These are phyloP conservation scores for Cyphellophora attinorum DNA, from an alignment of 2,329 filamentous ascomycete genomes.

Conservation along the genomic window DNA sequence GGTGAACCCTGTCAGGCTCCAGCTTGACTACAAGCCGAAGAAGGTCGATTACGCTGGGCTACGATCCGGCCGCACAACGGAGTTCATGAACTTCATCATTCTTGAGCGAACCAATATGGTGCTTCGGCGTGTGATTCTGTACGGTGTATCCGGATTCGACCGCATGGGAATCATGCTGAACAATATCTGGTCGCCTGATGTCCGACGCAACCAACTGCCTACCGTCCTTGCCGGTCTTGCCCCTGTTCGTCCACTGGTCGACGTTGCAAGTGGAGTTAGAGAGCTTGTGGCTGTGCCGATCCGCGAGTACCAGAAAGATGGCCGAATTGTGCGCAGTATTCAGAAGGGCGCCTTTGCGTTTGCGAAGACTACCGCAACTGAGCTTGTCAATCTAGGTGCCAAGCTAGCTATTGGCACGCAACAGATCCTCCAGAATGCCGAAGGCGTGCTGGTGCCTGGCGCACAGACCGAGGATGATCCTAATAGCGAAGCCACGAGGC, in stretches of 20 bases:
- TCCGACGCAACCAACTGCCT: constrained; percentile 79
- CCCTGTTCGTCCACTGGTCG: constrained; percentile 80
- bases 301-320: constrained; percentile 87
- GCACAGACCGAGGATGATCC: constrained; percentile 45
- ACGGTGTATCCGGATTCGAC: constrained; percentile 85
- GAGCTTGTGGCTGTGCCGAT: constrained; percentile 85
- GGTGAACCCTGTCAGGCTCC: constrained; percentile 71
- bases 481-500: constrained; percentile 62
- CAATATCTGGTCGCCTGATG: constrained; percentile 92
- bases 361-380: constrained; percentile 84
- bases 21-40: constrained; percentile 95
- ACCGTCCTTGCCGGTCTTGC: constrained; percentile 81
- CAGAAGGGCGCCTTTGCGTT: constrained; percentile 85
- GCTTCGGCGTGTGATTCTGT: constrained; percentile 81
- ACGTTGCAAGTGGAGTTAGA: constrained; percentile 76
- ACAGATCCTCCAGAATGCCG: constrained; percentile 80
- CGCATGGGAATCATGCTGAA: constrained; percentile 82
- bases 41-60: constrained; percentile 92
- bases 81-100: constrained; percentile 98
- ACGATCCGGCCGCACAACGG: constrained; percentile 84
- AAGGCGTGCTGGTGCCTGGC: constrained; percentile 56
- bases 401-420: constrained; percentile 93
- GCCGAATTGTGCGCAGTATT: constrained; percentile 80
- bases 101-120: constrained; percentile 82
- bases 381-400: constrained; percentile 87